Percentiles rank a stretch among this genome's conserved stretches.
Conservation (phyloP, 306 rosid genomes). For the Boehmeria nivea region DNA sequence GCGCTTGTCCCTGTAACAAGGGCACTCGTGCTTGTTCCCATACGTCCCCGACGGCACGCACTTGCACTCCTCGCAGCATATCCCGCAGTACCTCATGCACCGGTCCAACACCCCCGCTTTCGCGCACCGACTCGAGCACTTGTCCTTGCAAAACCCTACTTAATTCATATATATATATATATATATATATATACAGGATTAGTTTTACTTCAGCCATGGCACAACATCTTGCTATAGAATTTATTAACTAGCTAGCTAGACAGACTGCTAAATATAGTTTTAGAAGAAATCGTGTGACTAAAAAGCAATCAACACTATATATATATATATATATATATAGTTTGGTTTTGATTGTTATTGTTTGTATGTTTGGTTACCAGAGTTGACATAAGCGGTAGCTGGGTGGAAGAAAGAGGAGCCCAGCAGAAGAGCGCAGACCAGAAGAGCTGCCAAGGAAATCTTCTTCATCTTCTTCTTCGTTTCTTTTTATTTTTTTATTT, state of each 20-base stretch:
- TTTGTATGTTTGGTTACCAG: slow-evolving; percentile 29
- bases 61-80: slow-evolving; percentile 63
- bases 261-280: too few relatives aligned
- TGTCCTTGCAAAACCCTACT: slow-evolving; percentile 35
- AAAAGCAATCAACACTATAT: too few relatives aligned
- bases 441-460: slow-evolving; percentile 22
- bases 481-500: background rate
- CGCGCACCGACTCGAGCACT: slow-evolving; percentile 51
- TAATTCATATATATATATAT: too few relatives aligned
- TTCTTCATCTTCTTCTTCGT: background rate
- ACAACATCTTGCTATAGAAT: too few relatives aligned
- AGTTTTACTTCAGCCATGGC: too few relatives aligned
- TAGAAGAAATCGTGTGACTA: too few relatives aligned
- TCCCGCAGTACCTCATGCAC: slow-evolving; percentile 60
- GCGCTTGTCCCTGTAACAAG: slow-evolving; percentile 65
- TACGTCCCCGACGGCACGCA: slow-evolving; percentile 81
- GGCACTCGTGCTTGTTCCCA: slow-evolving; percentile 77
- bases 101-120: slow-evolving; percentile 52
- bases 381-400: slow-evolving; percentile 23
- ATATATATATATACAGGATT: too few relatives aligned
- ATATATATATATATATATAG: background rate
- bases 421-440: slow-evolving; percentile 45
- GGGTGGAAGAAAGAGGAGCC: slow-evolving; percentile 35
- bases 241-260: too few relatives aligned
- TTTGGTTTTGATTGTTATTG: too few relatives aligned